Conservation (phyloP, 176 grass and related monocot genomes). For the Triticum monococcum region DNA sequence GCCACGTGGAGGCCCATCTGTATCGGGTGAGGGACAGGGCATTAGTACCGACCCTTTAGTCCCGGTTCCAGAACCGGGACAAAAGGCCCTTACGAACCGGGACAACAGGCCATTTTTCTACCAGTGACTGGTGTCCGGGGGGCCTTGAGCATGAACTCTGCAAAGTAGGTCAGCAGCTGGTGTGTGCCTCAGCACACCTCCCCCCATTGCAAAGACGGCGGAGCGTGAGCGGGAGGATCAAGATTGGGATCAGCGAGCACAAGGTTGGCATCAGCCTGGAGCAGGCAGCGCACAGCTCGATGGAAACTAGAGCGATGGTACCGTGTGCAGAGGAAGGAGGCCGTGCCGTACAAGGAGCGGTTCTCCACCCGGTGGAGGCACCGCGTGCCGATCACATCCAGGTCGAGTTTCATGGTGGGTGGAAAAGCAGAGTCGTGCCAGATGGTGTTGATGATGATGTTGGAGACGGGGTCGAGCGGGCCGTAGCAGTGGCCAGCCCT, state of each 20-base stretch:
- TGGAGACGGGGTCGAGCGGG: too few relatives aligned
- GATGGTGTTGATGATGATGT: not conserved
- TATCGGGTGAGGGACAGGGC: too few relatives aligned
- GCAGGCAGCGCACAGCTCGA: not conserved
- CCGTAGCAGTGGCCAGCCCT: too few relatives aligned
- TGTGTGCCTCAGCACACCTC: too few relatives aligned
- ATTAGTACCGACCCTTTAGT: too few relatives aligned
- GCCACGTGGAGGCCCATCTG: too few relatives aligned
- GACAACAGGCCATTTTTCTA: too few relatives aligned
- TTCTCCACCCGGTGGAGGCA: conserved; percentile 6
- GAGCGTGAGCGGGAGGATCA: too few relatives aligned
- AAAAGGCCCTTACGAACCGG: too few relatives aligned
- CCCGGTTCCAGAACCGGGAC: too few relatives aligned
- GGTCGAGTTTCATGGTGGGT: not conserved
- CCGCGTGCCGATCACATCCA: not conserved
- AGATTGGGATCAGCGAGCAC: not conserved
- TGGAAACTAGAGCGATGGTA: not conserved
- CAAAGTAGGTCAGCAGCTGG: too few relatives aligned
- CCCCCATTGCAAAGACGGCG: too few relatives aligned
- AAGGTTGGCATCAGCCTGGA: not conserved
- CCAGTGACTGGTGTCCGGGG: not conserved
- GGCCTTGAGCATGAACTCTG: not conserved
- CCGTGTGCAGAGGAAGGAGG: not conserved
- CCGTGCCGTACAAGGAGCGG: not conserved
- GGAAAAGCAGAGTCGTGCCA: not conserved